phyloP scores from a whole-genome alignment of 805 yeast species.

The Lachancea meyersii region DNA sequence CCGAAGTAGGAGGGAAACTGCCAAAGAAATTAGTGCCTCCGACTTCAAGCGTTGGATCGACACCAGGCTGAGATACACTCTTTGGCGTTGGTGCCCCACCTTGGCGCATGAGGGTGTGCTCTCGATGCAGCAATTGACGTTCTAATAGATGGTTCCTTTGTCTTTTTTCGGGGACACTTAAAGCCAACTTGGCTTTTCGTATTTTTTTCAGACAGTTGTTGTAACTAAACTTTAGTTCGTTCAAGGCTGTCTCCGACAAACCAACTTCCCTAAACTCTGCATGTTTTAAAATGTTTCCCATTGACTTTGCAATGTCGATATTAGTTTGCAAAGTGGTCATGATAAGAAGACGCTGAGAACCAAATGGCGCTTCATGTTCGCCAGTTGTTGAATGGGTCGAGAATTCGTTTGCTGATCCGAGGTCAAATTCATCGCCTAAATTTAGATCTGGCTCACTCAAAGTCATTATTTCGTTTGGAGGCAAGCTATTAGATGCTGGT shows the following conservation, averaged over 20 bases:
- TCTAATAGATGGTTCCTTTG: conserved; percentile 3
- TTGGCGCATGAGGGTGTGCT: conserved; percentile 1
- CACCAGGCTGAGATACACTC: not conserved
- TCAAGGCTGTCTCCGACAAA: conserved; percentile 23
- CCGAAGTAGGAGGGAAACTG: conserved; percentile 2
- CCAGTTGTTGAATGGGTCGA: not conserved
- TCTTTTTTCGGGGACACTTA: conserved; percentile 5
- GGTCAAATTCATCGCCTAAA: conserved; percentile 7
- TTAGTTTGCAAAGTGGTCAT: conserved; percentile 21
- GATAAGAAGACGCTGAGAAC: conserved; percentile 10
- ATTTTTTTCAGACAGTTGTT: conserved; percentile 22
- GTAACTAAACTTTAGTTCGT: conserved; percentile 25
- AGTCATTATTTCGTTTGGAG: conserved; percentile 3
- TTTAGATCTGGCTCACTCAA: conserved; percentile 1
- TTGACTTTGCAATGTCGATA: conserved; percentile 29
- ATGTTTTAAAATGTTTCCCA: conserved; percentile 28
- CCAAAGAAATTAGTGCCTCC: conserved; percentile 5
- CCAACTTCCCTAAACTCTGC: conserved; percentile 26
- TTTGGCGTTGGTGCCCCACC: not conserved
- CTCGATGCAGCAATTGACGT: conserved; percentile 8
- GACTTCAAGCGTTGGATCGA: conserved; percentile 5
- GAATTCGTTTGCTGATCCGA: conserved; percentile 1
- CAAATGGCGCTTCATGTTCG: conserved; percentile 1
- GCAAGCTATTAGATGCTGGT: conserved; percentile 3
- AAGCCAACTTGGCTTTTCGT: conserved; percentile 16